Evolutionary conservation across 176 grass and related monocot genomes (phyloP).

Genomic region (Zoysia pacifica): DNA sequence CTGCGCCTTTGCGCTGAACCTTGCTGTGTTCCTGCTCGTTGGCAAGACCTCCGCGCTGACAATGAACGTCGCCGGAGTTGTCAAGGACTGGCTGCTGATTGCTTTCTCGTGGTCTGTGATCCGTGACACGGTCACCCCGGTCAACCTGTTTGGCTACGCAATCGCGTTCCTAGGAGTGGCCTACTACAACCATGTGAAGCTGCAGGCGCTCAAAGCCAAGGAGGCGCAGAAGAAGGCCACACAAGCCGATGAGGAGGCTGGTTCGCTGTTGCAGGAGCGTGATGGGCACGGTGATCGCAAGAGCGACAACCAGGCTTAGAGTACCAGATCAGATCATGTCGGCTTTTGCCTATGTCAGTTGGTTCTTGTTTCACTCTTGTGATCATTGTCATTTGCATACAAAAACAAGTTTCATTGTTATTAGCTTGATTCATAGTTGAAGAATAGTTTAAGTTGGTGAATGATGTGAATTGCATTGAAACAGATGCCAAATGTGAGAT

Average conservation of each 20-base stretch:
- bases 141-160: constrained; percentile 88
- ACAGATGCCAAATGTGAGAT: too few relatives aligned
- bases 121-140: constrained; percentile 73
- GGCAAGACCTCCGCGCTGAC: constrained; percentile 85
- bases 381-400: constrained; percentile 9
- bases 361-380: constrained; percentile 33
- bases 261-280: constrained; percentile 67
- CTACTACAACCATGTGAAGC: constrained; percentile 91
- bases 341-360: constrained; percentile 39
- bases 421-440: constrained; percentile 20
- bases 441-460: background rate
- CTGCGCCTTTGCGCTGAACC: constrained; percentile 92
- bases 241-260: constrained; percentile 66
- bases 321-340: constrained; percentile 27
- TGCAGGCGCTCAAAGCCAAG: constrained; percentile 87
- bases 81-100: too few relatives aligned
- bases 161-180: constrained; percentile 84
- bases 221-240: constrained; percentile 71
- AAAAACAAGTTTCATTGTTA: background rate
- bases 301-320: constrained; percentile 73
- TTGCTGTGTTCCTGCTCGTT: constrained; percentile 87
- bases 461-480: constrained; percentile 5
- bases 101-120: constrained; percentile 97
- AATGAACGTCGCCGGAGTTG: too few relatives aligned
- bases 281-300: constrained; percentile 58